Conservation (phyloP, 495 filamentous ascomycete species). For the Beverwykella pulmonaria region DNA sequence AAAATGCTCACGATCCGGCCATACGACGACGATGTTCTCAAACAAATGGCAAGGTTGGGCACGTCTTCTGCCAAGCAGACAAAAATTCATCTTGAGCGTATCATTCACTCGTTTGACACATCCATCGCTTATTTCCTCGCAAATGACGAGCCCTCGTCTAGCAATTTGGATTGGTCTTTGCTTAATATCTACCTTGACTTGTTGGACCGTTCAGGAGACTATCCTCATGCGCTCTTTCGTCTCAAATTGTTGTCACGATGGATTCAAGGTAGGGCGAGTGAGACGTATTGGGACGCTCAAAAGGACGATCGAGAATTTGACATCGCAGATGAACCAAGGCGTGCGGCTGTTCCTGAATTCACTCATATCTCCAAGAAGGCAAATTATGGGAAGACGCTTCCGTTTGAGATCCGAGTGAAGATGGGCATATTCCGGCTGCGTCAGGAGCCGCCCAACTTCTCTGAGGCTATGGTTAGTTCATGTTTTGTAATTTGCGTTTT, state of each 20-base stretch:
- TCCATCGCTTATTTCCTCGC: conserved; percentile 59
- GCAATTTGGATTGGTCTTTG: conserved; percentile 76
- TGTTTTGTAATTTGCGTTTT: neutral
- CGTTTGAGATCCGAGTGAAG: conserved; percentile 79
- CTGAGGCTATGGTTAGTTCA: conserved; percentile 74
- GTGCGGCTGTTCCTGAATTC: conserved; percentile 60
- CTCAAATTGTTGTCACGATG: conserved; percentile 75
- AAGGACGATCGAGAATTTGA: conserved; percentile 95
- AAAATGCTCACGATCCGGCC: conserved; percentile 29
- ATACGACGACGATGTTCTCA: conserved; percentile 23
- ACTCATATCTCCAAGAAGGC: conserved; percentile 29
- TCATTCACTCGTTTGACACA: conserved; percentile 42
- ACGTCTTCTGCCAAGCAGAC: conserved; percentile 19
- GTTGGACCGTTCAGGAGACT: conserved; percentile 63
- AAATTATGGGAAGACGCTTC: conserved; percentile 72
- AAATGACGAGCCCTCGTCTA: conserved; percentile 52
- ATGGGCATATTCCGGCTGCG: conserved; percentile 79
- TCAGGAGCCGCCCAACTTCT: conserved; percentile 58
- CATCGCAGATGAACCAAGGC: conserved; percentile 66
- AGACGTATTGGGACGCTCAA: conserved; percentile 78
- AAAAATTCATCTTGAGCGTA: conserved; percentile 17
- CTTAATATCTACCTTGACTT: conserved; percentile 83
- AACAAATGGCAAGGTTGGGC: conserved; percentile 29
- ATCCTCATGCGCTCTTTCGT: conserved; percentile 64
- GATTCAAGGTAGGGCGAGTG: conserved; percentile 74